Base-by-base conservation (phyloP, 2,329 filamentous ascomycete species). In the Colletotrichum sansevieriae region DNA sequence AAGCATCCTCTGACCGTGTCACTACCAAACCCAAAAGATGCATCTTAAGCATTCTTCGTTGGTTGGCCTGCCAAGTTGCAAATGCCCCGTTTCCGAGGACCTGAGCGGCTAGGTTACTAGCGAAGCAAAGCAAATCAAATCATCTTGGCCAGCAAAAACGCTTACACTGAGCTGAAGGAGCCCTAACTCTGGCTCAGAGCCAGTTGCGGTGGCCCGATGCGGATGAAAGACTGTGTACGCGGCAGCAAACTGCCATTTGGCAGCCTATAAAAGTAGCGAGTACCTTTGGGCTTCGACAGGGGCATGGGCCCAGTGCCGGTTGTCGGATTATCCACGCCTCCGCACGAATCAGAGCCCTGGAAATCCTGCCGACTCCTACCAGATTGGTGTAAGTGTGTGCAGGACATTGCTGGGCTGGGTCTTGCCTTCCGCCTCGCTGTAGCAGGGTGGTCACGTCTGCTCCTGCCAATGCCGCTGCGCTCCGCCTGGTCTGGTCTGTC, bases 261-360 rank as follows among this genome's bases (percentile, higher is more conserved):
- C 55, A 61, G 63, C 22, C 20, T 13, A 8, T 8, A 9, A 35
- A 69, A 33, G 66, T 69, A 69, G 15, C 41, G 3, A 37, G 43
- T 66, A 69, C 66, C 49, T 65, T 13, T n/a, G 18, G 13, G 37
- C 46, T 15, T 29, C 37, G 46, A 59, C 65, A 68, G 61, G 65
- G 65, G 56, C 37, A 10, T 20, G 15, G 60, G 22, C 47, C 55
- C 51, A 63, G 63, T 55, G 58, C 65, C 75, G 73, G 75, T 57
- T 57, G 58, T 47, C 77, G 76, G 76, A 78, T 74, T 74, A 76
- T 78, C 74, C 44, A 11, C 33, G 22, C 10, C 46, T 66, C 77
- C 77, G 77, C 59, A 0, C 77, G 73, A 78, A 78, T 77, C 22
- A 71, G 8, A 35, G 3, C 11, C 8, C 12, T 51, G 10, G 10